Evolutionary conservation across 1,284 basidiomycete genomes (phyloP).

Genomic region (Rhodotorula sp.): DNA sequence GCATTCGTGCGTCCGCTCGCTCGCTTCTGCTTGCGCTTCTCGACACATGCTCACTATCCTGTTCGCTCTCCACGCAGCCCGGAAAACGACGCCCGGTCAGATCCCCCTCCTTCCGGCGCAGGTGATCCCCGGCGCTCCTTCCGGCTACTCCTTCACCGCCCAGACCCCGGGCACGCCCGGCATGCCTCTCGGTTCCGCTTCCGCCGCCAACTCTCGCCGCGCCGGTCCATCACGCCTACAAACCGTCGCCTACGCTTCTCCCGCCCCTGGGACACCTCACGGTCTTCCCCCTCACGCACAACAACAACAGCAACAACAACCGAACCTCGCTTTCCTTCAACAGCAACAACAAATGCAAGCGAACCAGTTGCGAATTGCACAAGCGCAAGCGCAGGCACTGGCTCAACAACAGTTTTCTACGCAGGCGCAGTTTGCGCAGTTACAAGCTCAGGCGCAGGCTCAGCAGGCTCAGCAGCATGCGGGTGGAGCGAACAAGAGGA

Average conservation of each 20-base stretch:
- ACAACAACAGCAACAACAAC: conserved; percentile 8
- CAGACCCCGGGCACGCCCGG: conserved; percentile 12
- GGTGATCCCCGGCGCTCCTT: conserved; percentile 1
- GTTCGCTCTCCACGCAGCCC: conserved; percentile 11
- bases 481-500: conserved; percentile 23
- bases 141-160: conserved; percentile 5
- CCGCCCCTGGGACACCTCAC: conserved; percentile 15
- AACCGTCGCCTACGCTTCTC: conserved; percentile 26
- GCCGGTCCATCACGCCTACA: conserved; percentile 29
- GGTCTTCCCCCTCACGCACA: neutral
- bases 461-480: neutral
- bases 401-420: conserved; percentile 25
- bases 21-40: neutral
- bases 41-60: neutral
- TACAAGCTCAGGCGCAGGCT: conserved; percentile 21
- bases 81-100: conserved; percentile 19
- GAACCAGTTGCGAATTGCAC: conserved; percentile 19
- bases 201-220: conserved; percentile 4
- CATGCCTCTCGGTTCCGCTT: neutral
- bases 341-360: conserved; percentile 34
- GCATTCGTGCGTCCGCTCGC: neutral
- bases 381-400: conserved; percentile 11
- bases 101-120: conserved; percentile 32
- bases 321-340: conserved; percentile 23
- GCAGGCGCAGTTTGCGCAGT: conserved; percentile 26